Percentiles rank a stretch among this genome's conserved stretches.
phyloP scores from a whole-genome alignment of 1,139 yeast species.

The Torulaspora globosa region DNA sequence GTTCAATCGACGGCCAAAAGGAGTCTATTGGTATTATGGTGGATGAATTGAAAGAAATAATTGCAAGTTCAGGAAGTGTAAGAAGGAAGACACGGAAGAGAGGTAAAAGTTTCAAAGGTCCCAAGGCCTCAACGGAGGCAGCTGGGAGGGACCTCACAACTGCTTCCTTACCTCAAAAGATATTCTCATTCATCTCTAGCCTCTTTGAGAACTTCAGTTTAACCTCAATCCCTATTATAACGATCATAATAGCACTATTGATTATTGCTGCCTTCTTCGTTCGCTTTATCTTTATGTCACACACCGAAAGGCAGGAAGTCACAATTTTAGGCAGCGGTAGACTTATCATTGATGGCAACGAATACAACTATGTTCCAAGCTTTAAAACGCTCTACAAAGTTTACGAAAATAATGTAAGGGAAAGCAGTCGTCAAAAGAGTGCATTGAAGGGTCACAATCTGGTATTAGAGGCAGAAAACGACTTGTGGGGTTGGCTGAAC shows the following conservation, averaged over 20 bases:
- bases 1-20: slow-evolving; percentile 86
- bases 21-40: slow-evolving; percentile 59
- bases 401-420: slow-evolving; percentile 39
- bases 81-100: slow-evolving; percentile 36
- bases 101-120: slow-evolving; percentile 12
- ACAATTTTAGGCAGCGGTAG: slow-evolving; percentile 25
- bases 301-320: slow-evolving; percentile 16
- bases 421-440: slow-evolving; percentile 19
- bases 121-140: slow-evolving; percentile 2
- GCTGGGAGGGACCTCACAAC: neutral
- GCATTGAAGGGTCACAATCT: slow-evolving; percentile 12
- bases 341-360: slow-evolving; percentile 41
- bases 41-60: slow-evolving; percentile 51
- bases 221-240: slow-evolving; percentile 24
- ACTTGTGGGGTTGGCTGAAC: slow-evolving; percentile 80
- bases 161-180: neutral
- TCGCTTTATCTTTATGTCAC: slow-evolving; percentile 19
- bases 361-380: slow-evolving; percentile 47
- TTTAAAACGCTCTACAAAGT: slow-evolving; percentile 42
- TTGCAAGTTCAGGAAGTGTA: slow-evolving; percentile 36
- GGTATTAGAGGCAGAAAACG: slow-evolving; percentile 50
- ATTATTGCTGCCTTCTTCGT: slow-evolving; percentile 13
- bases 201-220: slow-evolving; percentile 21
- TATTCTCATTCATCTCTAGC: slow-evolving; percentile 7
- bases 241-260: slow-evolving; percentile 12